A percentile compares a stretch with the other conserved stretches of the same genome.
phyloP scores from a whole-genome alignment of 176 grass and related monocot species.

The maize (Zea mays) region Zm-B73-REFERENCE-NAM-5.0 NC_050097.1:3455501-3456000 shows the following conservation, averaged over 20 bases:
- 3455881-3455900: neutral
- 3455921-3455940: slow-evolving; percentile 24
- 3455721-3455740: neutral
- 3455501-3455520: neutral
- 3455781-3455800: neutral
- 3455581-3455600: slow-evolving; percentile 24
- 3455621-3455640: slow-evolving; percentile 92
- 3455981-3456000: slow-evolving; percentile 92
- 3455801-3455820: neutral
- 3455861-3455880: neutral
- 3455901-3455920: slow-evolving; percentile 18
- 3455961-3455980: slow-evolving; percentile 88
- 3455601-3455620: slow-evolving; percentile 83
- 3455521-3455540: neutral
- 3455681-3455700: slow-evolving; percentile 96
- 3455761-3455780: neutral
- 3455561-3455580: neutral
- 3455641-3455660: slow-evolving; percentile 88
- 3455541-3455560: neutral
- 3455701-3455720: slow-evolving; percentile 74
- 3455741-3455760: neutral
- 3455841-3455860: neutral
- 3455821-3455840: neutral
- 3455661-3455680: slow-evolving; percentile 72
- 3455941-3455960: slow-evolving; percentile 84